These are phyloP conservation scores for Clitopilus passeckerianus DNA, from an alignment of 768 basidiomycete species.

Conservation along the genomic window DNA sequence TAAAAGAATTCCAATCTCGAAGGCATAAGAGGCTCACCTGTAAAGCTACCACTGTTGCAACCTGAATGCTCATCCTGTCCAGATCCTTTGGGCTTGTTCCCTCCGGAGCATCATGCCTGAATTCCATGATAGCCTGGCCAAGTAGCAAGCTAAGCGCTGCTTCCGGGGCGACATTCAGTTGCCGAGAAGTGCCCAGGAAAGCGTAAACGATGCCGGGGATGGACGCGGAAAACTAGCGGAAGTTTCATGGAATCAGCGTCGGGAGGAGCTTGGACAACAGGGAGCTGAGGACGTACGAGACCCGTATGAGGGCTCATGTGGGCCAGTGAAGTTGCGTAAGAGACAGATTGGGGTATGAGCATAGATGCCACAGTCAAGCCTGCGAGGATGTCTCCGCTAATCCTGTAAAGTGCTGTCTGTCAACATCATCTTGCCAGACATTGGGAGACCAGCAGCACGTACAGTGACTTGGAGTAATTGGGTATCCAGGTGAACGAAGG, in stretches of 20 bases:
- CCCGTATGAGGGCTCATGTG: constrained; percentile 83
- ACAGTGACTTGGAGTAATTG: constrained; percentile 65
- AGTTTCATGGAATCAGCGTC: neutral
- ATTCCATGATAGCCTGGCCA: constrained; percentile 78
- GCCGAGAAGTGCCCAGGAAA: constrained; percentile 80
- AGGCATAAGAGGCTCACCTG: constrained; percentile 46
- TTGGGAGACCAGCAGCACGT: constrained; percentile 15
- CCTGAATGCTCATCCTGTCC: constrained; percentile 55
- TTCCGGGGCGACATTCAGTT: constrained; percentile 84
- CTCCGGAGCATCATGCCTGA: constrained; percentile 38
- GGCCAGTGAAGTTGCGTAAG: constrained; percentile 86
- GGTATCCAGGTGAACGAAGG: constrained; percentile 81
- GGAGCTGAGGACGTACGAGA: constrained; percentile 48
- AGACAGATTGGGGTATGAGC: constrained; percentile 84
- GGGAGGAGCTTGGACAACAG: neutral
- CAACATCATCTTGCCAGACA: neutral
- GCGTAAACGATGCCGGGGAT: constrained; percentile 89
- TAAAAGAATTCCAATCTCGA: neutral
- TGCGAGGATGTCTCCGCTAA: constrained; percentile 65
- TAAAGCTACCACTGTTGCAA: constrained; percentile 78
- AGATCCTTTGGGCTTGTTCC: constrained; percentile 37
- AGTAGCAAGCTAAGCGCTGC: constrained; percentile 84
- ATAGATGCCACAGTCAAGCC: constrained; percentile 84
- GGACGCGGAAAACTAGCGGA: constrained; percentile 68
- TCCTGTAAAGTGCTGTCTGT: constrained; percentile 14